A percentile compares a stretch with the other conserved stretches of the same genome.
These are phyloP conservation scores for Leccinum subtestaceum DNA, from an alignment of 768 basidiomycete species.

Conservation along the genomic window DNA sequence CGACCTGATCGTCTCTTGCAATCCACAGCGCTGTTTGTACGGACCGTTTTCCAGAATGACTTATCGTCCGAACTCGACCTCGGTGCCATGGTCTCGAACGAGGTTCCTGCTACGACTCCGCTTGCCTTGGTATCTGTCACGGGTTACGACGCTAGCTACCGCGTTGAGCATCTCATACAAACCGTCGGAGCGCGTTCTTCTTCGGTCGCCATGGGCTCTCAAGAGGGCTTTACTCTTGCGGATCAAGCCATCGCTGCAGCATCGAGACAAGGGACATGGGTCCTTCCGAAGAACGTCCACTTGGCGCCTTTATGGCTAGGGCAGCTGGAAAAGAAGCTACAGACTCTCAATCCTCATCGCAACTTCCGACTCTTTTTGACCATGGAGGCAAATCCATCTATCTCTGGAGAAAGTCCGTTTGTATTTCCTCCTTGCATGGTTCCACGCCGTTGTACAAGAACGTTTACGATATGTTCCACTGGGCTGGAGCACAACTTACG, in stretches of 20 bases:
- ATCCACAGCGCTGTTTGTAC: constrained; percentile 73
- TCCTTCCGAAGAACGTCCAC: constrained; percentile 96
- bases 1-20: constrained; percentile 90
- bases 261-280: constrained; percentile 93
- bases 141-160: constrained; percentile 98
- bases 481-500: constrained; percentile 96
- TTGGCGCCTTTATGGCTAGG: constrained; percentile 94
- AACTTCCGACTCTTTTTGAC: constrained; percentile 97
- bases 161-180: constrained; percentile 84
- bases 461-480: constrained; percentile 93
- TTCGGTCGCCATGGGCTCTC: constrained; percentile 97
- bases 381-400: constrained; percentile 93
- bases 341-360: constrained; percentile 84
- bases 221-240: constrained; percentile 94
- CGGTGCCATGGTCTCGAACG: constrained; percentile 69
- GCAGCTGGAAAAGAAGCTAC: constrained; percentile 93
- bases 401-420: constrained; percentile 90
- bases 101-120: constrained; percentile 78
- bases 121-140: constrained; percentile 90
- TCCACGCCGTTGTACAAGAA: constrained; percentile 97
- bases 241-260: constrained; percentile 95
- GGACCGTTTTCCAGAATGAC: constrained; percentile 74
- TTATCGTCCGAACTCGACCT: constrained; percentile 81
- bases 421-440: constrained; percentile 97
- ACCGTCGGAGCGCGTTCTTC: constrained; percentile 73